Evolutionary conservation across 164 flowering plant genomes (phyloP).

Genomic region (Magnolia kwangsiensis): DNA sequence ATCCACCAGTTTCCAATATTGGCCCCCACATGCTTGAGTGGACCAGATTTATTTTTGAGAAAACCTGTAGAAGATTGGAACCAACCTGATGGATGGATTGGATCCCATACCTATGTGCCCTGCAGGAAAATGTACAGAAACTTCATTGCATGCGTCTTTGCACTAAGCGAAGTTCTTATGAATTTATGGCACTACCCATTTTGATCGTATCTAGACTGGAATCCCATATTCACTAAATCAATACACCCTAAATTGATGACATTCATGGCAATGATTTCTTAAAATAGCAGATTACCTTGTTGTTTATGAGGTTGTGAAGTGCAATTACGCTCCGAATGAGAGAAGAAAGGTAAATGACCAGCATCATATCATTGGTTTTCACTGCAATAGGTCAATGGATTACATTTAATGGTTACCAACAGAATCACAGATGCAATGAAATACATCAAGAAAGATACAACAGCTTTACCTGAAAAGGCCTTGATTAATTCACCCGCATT

Average conservation of each 20-base stretch:
- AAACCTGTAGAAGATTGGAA: background rate
- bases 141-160: no score
- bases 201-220: background rate
- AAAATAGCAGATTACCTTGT: conserved; percentile 57
- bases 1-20: no score
- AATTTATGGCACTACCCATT: background rate
- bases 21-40: no score
- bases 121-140: no score
- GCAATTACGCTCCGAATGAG: conserved; percentile 95
- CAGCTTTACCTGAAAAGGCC: conserved; percentile 72
- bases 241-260: background rate
- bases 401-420: background rate
- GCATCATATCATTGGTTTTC: conserved; percentile 99
- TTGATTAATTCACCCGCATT: conserved; percentile 83
- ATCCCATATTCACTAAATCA: background rate
- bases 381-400: conserved; percentile 37
- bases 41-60: no score
- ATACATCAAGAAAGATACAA: background rate
- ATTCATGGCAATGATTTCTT: no score
- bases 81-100: background rate
- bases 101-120: background rate
- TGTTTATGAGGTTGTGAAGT: conserved; percentile 93
- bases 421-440: background rate
- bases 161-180: background rate
- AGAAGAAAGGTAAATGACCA: conserved; percentile 92